Conservation (phyloP, 768 basidiomycete genomes). For the Phallus indusiatus region DNA sequence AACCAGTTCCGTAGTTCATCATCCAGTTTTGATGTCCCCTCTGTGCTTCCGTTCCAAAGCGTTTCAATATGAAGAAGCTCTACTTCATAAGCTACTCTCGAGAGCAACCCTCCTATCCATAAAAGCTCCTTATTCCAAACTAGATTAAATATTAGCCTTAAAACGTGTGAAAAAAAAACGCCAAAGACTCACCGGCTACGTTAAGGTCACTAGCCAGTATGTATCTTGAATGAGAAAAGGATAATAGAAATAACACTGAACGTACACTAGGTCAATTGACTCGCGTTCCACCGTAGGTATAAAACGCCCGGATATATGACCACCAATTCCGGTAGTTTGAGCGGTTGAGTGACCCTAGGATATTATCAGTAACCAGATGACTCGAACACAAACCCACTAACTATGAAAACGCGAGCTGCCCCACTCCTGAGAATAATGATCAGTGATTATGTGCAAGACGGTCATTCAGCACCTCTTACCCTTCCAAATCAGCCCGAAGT, state of each 20-base stretch:
- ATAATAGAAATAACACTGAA: background rate
- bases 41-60: conserved; percentile 47
- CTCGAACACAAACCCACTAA: conserved; percentile 23
- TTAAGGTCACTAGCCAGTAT: conserved; percentile 57
- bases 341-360: conserved; percentile 77
- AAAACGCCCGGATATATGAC: conserved; percentile 70
- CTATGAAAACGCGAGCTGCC: conserved; percentile 76
- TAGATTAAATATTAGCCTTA: conserved; percentile 17
- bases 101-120: conserved; percentile 72
- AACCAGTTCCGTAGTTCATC: conserved; percentile 42
- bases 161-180: conserved; percentile 3
- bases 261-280: conserved; percentile 79
- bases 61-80: conserved; percentile 55
- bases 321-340: conserved; percentile 80
- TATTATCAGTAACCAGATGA: background rate
- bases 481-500: conserved; percentile 76
- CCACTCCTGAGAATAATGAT: conserved; percentile 37
- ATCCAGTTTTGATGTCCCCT: conserved; percentile 24
- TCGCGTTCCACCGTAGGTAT: conserved; percentile 96
- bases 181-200: conserved; percentile 48
- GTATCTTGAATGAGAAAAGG: background rate
- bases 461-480: conserved; percentile 32
- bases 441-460: background rate
- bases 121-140: conserved; percentile 91
- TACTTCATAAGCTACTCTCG: conserved; percentile 75